Conservation (phyloP, 2,329 filamentous ascomycete species). For the Didymella pinodella region DNA sequence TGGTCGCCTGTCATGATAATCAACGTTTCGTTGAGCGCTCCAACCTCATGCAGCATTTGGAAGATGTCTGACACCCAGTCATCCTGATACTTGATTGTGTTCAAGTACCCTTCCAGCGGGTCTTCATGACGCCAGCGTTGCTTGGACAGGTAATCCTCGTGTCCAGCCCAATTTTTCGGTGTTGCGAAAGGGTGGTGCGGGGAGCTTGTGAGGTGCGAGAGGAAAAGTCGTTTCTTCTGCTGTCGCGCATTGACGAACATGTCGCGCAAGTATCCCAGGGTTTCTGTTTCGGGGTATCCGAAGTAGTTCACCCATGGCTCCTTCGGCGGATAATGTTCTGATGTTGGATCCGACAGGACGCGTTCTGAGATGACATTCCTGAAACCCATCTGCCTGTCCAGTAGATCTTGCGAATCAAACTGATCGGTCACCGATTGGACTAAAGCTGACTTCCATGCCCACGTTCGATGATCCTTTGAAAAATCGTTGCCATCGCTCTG, state of each 20-base stretch:
- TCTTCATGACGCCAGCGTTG: conserved; percentile 28
- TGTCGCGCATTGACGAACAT: conserved; percentile 24
- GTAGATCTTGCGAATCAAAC: conserved; percentile 27
- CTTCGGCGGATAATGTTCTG: conserved; percentile 29
- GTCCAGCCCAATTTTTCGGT: conserved; percentile 23
- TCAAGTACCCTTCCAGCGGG: conserved; percentile 26
- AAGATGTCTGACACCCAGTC: conserved; percentile 29
- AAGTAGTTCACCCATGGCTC: conserved; percentile 29
- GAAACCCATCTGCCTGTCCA: conserved; percentile 29
- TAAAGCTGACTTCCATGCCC: conserved; percentile 20
- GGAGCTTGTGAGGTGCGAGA: conserved; percentile 28
- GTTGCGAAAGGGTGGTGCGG: conserved; percentile 29
- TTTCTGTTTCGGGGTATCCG: conserved; percentile 27
- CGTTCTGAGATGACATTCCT: conserved; percentile 22
- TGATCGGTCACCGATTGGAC: conserved; percentile 29
- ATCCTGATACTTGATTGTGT: conserved; percentile 30
- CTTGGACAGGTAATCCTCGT: conserved; percentile 18
- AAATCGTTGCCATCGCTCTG: background rate
- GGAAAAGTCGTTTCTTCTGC: conserved; percentile 23
- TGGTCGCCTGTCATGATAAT: conserved; percentile 30
- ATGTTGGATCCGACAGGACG: conserved; percentile 22
- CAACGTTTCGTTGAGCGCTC: conserved; percentile 26
- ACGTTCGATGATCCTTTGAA: conserved; percentile 5
- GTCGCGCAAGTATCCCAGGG: conserved; percentile 26
- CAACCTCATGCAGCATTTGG: conserved; percentile 27